Conservation (phyloP, 192 early-diverging fungal species). For the Entophlyctis luteolus region DNA sequence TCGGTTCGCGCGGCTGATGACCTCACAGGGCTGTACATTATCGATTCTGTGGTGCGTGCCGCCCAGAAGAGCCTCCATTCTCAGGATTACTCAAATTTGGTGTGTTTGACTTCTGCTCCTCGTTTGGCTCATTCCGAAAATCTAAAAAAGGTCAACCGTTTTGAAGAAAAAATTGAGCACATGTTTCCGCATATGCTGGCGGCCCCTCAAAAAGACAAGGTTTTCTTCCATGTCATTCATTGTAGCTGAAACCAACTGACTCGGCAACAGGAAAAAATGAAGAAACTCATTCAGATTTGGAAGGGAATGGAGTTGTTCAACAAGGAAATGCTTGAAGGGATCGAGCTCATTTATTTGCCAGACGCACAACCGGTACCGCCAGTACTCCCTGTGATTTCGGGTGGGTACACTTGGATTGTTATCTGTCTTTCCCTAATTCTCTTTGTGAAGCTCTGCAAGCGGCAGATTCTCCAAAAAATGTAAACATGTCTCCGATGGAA, state of each 20-base stretch:
- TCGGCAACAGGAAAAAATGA: constrained; percentile 47
- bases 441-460: not conserved
- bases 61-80: constrained; percentile 29
- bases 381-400: not conserved
- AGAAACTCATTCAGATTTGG: constrained; percentile 46
- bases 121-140: no score
- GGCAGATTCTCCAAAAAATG: constrained; percentile 1
- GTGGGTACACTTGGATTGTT: not conserved
- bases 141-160: constrained; percentile 20
- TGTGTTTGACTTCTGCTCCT: no score
- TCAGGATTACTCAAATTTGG: constrained; percentile 15
- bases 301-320: constrained; percentile 40
- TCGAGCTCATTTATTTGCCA: constrained; percentile 38
- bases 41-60: constrained; percentile 46
- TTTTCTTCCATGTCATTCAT: constrained; percentile 3
- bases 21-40: constrained; percentile 38
- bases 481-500: constrained; percentile 3
- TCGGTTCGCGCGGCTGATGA: not conserved
- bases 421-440: not conserved
- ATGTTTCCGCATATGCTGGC: constrained; percentile 41
- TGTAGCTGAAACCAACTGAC: not conserved
- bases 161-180: constrained; percentile 46
- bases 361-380: constrained; percentile 10
- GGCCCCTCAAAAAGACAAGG: constrained; percentile 46
- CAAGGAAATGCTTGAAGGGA: constrained; percentile 23